Evolutionary conservation across 768 basidiomycete genomes (phyloP).

Genomic region (Lactifluus pinguis): DNA sequence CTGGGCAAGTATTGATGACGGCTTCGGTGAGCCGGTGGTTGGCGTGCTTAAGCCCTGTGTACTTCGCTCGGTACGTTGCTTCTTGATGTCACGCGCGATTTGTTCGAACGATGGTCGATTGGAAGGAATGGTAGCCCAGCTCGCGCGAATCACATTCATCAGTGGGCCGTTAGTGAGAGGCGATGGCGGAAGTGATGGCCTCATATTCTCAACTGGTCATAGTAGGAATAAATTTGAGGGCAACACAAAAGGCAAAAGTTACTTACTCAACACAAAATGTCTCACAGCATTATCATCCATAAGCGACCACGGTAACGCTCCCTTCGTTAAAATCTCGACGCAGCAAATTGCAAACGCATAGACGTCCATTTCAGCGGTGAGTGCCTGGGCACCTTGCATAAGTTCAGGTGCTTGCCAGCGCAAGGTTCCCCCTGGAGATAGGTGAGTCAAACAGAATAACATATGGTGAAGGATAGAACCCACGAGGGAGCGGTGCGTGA

Average conservation of each 20-base stretch:
- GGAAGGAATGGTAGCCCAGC: slow-evolving; percentile 49
- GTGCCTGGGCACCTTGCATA: slow-evolving; percentile 36
- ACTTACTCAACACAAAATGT: slow-evolving; percentile 40
- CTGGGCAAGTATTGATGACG: slow-evolving; percentile 20
- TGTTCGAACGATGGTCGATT: slow-evolving; percentile 45
- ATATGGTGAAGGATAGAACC: slow-evolving; percentile 14
- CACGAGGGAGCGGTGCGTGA: slow-evolving; percentile 31
- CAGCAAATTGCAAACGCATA: slow-evolving; percentile 64
- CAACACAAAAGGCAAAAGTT: not conserved
- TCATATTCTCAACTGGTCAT: slow-evolving; percentile 24
- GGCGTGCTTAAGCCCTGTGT: slow-evolving; percentile 14
- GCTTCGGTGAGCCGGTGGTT: slow-evolving; percentile 28
- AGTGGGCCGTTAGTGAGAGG: slow-evolving; percentile 28
- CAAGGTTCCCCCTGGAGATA: slow-evolving; percentile 37
- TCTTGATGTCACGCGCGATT: slow-evolving; percentile 39
- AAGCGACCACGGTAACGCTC: slow-evolving; percentile 48
- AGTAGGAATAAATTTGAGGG: not conserved
- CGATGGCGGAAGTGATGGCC: slow-evolving; percentile 32
- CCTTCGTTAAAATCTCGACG: slow-evolving; percentile 54
- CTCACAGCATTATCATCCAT: slow-evolving; percentile 44
- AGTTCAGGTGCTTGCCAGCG: slow-evolving; percentile 70
- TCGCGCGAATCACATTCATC: slow-evolving; percentile 39
- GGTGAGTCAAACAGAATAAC: not conserved
- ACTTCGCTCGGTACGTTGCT: slow-evolving; percentile 34
- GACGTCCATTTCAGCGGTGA: slow-evolving; percentile 53